Percentiles rank a stretch among this genome's conserved stretches.
phyloP scores from a whole-genome alignment of 2,329 filamentous ascomycete genomes.

The Fusarium oxysporum region DNA sequence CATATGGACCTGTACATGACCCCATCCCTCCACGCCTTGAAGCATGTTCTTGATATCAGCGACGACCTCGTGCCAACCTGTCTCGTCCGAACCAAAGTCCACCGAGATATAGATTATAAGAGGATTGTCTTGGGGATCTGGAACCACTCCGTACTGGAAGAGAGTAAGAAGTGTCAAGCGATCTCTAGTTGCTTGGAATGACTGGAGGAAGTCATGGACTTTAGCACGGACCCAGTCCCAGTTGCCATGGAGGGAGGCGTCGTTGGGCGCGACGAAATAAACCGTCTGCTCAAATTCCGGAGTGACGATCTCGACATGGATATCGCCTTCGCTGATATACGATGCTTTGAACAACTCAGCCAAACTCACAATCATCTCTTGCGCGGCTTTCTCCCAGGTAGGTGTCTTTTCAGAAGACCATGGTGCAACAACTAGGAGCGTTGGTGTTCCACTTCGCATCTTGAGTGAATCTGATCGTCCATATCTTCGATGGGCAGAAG shows the following conservation, averaged over 20 bases:
- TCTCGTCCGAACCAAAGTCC: background rate
- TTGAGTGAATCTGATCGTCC: rapidly evolving
- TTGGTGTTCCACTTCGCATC: rapidly evolving
- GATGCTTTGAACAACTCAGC: rapidly evolving
- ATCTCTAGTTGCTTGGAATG: background rate
- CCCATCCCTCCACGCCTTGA: background rate
- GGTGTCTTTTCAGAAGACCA: background rate
- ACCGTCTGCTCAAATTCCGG: no score
- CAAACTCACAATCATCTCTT: background rate
- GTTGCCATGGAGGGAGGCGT: rapidly evolving
- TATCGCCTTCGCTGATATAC: rapidly evolving
- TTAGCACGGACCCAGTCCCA: background rate
- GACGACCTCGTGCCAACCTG: background rate
- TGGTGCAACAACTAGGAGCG: rapidly evolving
- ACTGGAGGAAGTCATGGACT: background rate
- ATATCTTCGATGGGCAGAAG: rapidly evolving
- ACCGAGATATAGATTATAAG: background rate
- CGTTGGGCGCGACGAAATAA: no score
- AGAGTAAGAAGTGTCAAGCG: no score
- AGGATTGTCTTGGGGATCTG: background rate
- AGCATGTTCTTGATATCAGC: background rate
- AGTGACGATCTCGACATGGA: background rate
- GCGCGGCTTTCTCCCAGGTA: rapidly evolving
- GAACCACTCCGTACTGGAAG: background rate
- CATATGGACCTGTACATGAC: background rate